These are phyloP conservation scores for Capillidium rhysosporum DNA, from an alignment of 371 early-diverging fungal species.

Conservation along the genomic window DNA sequence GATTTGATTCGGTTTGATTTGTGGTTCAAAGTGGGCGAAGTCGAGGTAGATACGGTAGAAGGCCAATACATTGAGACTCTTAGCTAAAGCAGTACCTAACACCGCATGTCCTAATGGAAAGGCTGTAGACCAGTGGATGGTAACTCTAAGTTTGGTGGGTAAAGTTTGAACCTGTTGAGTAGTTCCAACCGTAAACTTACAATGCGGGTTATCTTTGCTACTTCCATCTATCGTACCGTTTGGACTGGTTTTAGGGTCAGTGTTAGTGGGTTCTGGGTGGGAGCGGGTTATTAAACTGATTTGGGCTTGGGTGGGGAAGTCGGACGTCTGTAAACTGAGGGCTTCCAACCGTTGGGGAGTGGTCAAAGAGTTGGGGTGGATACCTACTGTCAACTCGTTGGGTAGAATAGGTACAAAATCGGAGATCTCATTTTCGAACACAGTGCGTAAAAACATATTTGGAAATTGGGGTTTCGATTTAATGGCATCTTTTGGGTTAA, in stretches of 20 bases:
- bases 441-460: not conserved
- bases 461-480: not conserved
- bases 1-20: not conserved
- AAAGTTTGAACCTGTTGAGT: not conserved
- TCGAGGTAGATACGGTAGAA: not conserved
- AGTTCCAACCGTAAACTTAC: not conserved
- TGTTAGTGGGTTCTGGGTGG: not conserved
- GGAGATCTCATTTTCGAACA: no score
- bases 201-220: not conserved
- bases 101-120: not conserved
- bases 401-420: not conserved
- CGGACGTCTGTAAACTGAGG: not conserved
- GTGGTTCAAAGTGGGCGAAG: not conserved
- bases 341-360: not conserved
- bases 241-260: no score
- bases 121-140: not conserved
- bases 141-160: not conserved
- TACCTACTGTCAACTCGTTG: not conserved
- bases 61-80: not conserved
- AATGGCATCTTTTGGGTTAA: not conserved
- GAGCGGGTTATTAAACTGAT: not conserved
- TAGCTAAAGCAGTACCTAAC: not conserved
- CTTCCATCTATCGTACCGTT: not conserved
- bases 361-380: not conserved
- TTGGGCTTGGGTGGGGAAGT: not conserved